phyloP scores from a whole-genome alignment of 306 rosid genomes.

The Medicago truncatula region MtrunA17r5.0-ANR NC_053042.1:53102001-53102500 shows the following conservation, averaged over 20 bases:
- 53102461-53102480: too few species aligned
- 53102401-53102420: too few species aligned
- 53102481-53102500: too few species aligned
- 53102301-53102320: constrained; percentile 50
- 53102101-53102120: constrained; percentile 44
- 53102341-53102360: constrained; percentile 55
- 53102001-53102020: constrained; percentile 89
- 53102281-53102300: constrained; percentile 58
- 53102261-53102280: constrained; percentile 57
- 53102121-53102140: constrained; percentile 30
- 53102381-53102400: background rate
- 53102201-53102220: constrained; percentile 57
- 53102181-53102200: constrained; percentile 65
- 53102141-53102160: constrained; percentile 54
- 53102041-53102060: constrained; percentile 32
- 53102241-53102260: constrained; percentile 69
- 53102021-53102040: constrained; percentile 47
- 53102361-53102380: background rate
- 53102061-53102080: constrained; percentile 61
- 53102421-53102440: too few species aligned
- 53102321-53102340: constrained; percentile 15
- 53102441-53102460: too few species aligned
- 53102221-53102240: constrained; percentile 45
- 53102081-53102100: constrained; percentile 59
- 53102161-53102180: constrained; percentile 65